A percentile compares a stretch with the other conserved stretches of the same genome.
These are phyloP conservation scores for Pelagomonas calceolata DNA, from an alignment of 108 stramenopile genomes.

Conservation along the genomic window DNA sequence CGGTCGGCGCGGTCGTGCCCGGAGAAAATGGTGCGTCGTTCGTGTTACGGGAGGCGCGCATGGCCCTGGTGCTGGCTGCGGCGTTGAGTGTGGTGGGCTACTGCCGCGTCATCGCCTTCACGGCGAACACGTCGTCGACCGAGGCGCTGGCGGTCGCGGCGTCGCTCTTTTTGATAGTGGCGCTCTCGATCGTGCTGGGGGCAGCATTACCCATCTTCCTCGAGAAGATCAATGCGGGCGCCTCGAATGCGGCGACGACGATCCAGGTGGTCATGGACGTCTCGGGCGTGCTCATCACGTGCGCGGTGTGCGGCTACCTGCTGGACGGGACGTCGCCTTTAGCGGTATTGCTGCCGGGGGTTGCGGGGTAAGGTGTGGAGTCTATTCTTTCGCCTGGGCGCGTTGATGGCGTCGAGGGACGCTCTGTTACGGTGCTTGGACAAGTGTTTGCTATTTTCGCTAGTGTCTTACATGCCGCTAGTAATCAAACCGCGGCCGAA, in stretches of 20 bases:
- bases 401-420: no score
- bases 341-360: no score
- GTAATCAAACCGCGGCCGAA: no score
- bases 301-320: slow-evolving; percentile 16
- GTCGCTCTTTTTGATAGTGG: slow-evolving; percentile 26
- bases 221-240: slow-evolving; percentile 16
- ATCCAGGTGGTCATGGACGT: slow-evolving; percentile 34
- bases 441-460: no score
- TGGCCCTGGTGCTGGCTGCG: slow-evolving; percentile 20
- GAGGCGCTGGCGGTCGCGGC: slow-evolving; percentile 23
- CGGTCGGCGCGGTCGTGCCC: slow-evolving; percentile 7
- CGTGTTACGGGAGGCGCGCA: slow-evolving; percentile 15
- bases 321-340: no score
- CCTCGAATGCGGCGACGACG: slow-evolving; percentile 19
- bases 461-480: no score
- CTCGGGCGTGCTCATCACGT: slow-evolving; percentile 25
- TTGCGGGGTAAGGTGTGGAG: no score
- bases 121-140: slow-evolving; percentile 8
- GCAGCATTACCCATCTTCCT: slow-evolving; percentile 27
- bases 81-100: slow-evolving; percentile 20
- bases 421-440: no score
- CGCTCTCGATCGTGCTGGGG: slow-evolving; percentile 24
- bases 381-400: no score
- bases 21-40: slow-evolving; percentile 10
- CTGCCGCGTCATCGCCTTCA: slow-evolving; percentile 20